Base-by-base conservation (phyloP, 2,329 filamentous ascomycete species). In the Claviceps citrina region DNA sequence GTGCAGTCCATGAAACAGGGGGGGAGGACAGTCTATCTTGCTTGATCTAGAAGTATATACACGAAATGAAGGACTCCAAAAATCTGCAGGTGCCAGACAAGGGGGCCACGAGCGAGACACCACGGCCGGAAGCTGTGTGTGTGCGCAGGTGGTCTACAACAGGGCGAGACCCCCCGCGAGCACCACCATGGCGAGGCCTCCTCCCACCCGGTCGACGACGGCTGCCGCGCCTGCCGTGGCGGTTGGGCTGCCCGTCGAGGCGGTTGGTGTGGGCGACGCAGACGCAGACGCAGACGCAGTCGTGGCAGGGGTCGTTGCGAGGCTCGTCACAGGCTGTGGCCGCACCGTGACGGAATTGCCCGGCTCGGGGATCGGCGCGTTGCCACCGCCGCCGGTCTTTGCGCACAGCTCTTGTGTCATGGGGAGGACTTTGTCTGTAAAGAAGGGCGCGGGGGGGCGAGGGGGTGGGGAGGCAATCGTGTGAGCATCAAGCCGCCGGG, bases 351-450 rank as follows among this genome's bases (percentile, higher is more conserved):
- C 38, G 13, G 32, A 30, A n/a, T 26, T 13, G 13, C 22, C 13
- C 8, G 31, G 18, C 19, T 28, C 19, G 22, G 16, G n/a, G 9
- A 16, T 31, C 27, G 33, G 20, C 7, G 20, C 22, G 3, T 22
- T 28, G 13, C 12, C 25, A 33, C 27, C 24, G 40, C 42, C 20
- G 41, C 43, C 15, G 31, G 41, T 16, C 12, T 26, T 27, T 13
- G 30, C 22, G 47, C 54, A 56, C 42, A 56, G 47, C 38, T 44
- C 42, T 24, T 49, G 31, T 32, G 51, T 51, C 38, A 51, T 53
- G 34, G 56, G 54, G 38, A 57, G 44, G 38, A 58, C 54, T 44
- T 57, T 39, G 44, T 44, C 57, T 60, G 40, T n/a, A n/a, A n/a
- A n/a, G n/a, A n/a, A n/a, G n/a, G n/a, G n/a, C n/a, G n/a, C n/a